Evolutionary conservation across 805 yeast genomes (phyloP).

Genomic region (Candida germanica): DNA sequence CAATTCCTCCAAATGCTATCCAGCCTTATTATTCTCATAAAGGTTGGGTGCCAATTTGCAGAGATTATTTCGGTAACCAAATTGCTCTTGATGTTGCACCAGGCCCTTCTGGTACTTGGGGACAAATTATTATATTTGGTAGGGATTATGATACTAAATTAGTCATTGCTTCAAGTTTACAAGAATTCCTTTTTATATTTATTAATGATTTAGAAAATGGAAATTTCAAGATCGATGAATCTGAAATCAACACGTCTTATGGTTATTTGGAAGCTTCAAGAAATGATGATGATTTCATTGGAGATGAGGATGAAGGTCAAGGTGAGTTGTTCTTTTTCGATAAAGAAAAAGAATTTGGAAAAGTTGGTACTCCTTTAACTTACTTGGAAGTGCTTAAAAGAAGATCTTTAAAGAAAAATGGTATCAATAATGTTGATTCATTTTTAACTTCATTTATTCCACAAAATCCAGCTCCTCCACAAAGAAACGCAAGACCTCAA

Average conservation of each 20-base stretch:
- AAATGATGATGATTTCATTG: slow-evolving; percentile 38
- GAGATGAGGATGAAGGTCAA: slow-evolving; percentile 44
- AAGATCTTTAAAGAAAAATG: slow-evolving; percentile 39
- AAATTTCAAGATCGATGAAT: slow-evolving; percentile 38
- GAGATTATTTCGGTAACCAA: slow-evolving; percentile 43
- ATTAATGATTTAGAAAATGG: slow-evolving; percentile 42
- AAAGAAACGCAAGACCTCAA: slow-evolving; percentile 11
- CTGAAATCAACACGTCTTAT: slow-evolving; percentile 25
- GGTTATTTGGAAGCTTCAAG: slow-evolving; percentile 39
- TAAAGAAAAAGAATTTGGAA: slow-evolving; percentile 33
- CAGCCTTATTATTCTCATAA: slow-evolving; percentile 34
- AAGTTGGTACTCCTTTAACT: slow-evolving; percentile 26
- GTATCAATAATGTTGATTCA: slow-evolving; percentile 30
- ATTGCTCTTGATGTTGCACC: slow-evolving; percentile 42
- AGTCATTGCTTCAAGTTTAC: slow-evolving; percentile 35
- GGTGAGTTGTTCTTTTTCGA: slow-evolving; percentile 42
- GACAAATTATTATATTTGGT: slow-evolving; percentile 43
- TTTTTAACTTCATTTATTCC: slow-evolving; percentile 40
- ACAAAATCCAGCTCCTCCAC: slow-evolving; percentile 9
- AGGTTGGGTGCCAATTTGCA: slow-evolving; percentile 42
- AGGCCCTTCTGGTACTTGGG: slow-evolving; percentile 38
- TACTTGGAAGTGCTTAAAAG: slow-evolving; percentile 42
- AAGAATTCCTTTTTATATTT: slow-evolving; percentile 38
- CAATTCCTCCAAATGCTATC: slow-evolving; percentile 36
- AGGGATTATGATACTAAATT: slow-evolving; percentile 44